These are phyloP conservation scores for Rauvolfia tetraphylla DNA, from an alignment of 257 asterid species.

Conservation along the genomic window DNA sequence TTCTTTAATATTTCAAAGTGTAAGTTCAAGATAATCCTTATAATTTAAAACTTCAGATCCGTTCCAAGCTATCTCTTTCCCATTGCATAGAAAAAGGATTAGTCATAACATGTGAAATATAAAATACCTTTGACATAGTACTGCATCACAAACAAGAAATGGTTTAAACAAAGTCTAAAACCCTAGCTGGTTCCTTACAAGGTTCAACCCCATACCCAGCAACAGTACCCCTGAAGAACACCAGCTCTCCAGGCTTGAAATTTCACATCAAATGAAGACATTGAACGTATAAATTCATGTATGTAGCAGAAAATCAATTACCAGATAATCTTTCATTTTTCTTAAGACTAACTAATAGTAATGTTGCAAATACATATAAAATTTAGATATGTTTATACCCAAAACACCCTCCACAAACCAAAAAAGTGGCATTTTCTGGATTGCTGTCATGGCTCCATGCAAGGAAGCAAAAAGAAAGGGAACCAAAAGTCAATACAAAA, in stretches of 20 bases:
- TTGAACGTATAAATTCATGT: not conserved
- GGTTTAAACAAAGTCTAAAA: not conserved
- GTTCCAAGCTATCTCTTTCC: too few species aligned
- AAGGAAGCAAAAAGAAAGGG: not conserved
- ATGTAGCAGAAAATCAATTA: not conserved
- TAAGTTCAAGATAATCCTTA: too few species aligned
- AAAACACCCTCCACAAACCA: not conserved
- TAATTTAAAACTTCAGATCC: too few species aligned
- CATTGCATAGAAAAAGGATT: too few species aligned
- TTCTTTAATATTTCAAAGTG: too few species aligned
- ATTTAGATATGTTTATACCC: not conserved
- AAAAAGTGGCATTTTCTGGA: not conserved
- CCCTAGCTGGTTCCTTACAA: not conserved
- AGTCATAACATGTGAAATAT: too few species aligned
- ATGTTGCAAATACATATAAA: not conserved
- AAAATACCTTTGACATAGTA: too few species aligned
- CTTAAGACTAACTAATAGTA: not conserved
- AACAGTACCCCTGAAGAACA: too few species aligned
- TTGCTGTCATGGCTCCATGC: constrained; percentile 13
- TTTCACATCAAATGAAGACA: not conserved
- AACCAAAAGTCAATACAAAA: constrained; percentile 11
- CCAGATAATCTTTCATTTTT: not conserved
- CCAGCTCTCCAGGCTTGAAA: too few species aligned
- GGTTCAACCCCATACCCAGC: too few species aligned
- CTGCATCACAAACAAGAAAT: too few species aligned